These are phyloP conservation scores for Apostasia shenzhenica DNA, from an alignment of 106 monocot genomes.

Conservation along the genomic window DNA sequence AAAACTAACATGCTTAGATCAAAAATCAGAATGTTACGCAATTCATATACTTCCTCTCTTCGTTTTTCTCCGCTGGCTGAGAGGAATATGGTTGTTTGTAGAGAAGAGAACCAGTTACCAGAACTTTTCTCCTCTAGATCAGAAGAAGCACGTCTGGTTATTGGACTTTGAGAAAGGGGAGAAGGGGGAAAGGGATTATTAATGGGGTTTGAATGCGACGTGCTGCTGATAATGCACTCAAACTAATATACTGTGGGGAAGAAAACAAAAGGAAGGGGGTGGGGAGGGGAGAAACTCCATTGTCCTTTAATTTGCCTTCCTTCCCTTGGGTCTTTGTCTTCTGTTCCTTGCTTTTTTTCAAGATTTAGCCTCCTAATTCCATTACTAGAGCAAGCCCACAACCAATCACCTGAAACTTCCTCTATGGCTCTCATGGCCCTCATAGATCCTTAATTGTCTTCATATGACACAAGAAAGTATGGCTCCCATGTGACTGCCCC, in stretches of 20 bases:
- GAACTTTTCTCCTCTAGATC: no score
- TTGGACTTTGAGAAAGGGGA: background rate
- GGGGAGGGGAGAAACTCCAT: background rate
- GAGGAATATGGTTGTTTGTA: no score
- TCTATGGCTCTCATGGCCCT: no score
- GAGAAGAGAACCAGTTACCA: background rate
- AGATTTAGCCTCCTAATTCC: background rate
- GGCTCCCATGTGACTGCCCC: no score
- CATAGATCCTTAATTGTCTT: no score
- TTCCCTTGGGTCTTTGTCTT: background rate
- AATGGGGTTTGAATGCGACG: constrained; percentile 1
- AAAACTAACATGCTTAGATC: no score
- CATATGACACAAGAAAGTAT: no score
- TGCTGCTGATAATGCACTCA: background rate
- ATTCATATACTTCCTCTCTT: background rate
- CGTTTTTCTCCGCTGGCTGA: no score
- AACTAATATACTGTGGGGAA: background rate
- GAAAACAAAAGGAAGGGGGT: background rate
- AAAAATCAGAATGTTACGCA: background rate
- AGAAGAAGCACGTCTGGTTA: no score
- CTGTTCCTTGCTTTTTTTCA: background rate
- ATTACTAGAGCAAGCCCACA: background rate
- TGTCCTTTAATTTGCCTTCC: background rate
- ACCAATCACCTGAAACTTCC: no score
- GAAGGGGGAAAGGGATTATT: background rate